Evolutionary conservation across 2,329 filamentous ascomycete species (phyloP).

Genomic region (Magnaporthiopsis rhizophila): DNA sequence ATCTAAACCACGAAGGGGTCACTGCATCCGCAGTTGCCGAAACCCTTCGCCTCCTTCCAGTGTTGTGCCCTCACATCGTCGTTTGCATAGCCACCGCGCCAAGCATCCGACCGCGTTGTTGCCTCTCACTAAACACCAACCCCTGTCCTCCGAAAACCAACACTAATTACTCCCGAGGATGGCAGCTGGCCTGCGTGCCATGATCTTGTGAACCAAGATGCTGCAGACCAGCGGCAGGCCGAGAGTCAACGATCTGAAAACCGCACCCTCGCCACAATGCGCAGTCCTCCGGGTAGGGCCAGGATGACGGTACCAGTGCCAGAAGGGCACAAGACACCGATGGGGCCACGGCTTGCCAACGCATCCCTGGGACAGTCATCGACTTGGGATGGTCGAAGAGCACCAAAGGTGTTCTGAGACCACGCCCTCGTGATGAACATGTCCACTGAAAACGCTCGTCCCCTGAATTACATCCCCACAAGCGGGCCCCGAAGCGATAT

Average conservation of each 20-base stretch:
- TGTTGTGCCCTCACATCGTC: not conserved
- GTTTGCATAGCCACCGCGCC: not conserved
- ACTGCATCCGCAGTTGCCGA: not conserved
- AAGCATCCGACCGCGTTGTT: not conserved
- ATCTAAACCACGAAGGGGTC: not conserved
- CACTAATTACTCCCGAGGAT: not conserved
- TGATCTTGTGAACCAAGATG: not conserved
- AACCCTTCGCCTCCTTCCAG: not conserved
- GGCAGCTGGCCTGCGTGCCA: not conserved
- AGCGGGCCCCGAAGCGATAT: constrained; percentile 24
- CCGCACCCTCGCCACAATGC: not conserved
- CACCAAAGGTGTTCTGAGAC: not conserved
- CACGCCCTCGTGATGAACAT: not conserved
- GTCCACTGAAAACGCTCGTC: constrained; percentile 15
- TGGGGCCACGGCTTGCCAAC: not conserved
- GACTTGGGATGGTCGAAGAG: too few relatives aligned
- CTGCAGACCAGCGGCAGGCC: not conserved
- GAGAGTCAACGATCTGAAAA: not conserved
- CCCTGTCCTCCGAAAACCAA: not conserved
- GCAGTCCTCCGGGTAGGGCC: not conserved
- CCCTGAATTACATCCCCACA: constrained; percentile 27
- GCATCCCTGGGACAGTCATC: not conserved
- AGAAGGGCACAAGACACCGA: not conserved
- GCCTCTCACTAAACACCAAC: not conserved
- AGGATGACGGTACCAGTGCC: not conserved